Conservation (phyloP, 1,284 basidiomycete genomes). For the Malassezia sp. region DNA sequence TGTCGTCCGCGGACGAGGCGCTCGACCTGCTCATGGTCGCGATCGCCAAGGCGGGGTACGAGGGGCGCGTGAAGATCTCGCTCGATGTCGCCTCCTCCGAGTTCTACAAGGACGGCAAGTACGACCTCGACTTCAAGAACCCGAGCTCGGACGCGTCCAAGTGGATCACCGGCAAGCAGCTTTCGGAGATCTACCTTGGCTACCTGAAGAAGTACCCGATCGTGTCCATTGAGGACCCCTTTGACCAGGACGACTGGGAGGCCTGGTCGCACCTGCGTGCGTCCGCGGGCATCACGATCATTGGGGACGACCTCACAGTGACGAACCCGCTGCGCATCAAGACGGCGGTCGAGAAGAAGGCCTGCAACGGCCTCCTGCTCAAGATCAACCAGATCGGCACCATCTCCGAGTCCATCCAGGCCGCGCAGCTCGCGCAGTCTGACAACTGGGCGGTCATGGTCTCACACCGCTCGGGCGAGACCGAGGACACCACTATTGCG, state of each 20-base stretch:
- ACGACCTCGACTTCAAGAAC: constrained; percentile 99
- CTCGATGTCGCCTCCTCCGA: constrained; percentile 98
- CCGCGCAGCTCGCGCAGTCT: constrained; percentile 88
- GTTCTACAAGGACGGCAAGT: constrained; percentile 99
- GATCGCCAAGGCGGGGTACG: constrained; percentile 94
- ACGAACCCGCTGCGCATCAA: constrained; percentile 97
- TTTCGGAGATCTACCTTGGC: constrained; percentile 79
- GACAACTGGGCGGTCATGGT: constrained; percentile 99
- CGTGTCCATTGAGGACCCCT: constrained; percentile 90
- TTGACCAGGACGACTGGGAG: constrained; percentile 99
- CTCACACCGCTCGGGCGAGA: constrained; percentile 92
- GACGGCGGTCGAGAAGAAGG: constrained; percentile 98
- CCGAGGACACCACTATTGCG: constrained; percentile 62
- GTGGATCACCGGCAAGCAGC: constrained; percentile 84
- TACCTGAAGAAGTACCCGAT: constrained; percentile 47
- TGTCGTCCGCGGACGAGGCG: constrained; percentile 89
- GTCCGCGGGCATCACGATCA: constrained; percentile 57
- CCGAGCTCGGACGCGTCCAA: constrained; percentile 91
- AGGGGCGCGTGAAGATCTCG: constrained; percentile 96
- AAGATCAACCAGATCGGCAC: constrained; percentile 95
- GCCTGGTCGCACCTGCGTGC: constrained; percentile 81
- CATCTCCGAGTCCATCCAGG: constrained; percentile 95
- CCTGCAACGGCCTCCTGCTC: constrained; percentile 95
- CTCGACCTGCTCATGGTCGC: constrained; percentile 91
- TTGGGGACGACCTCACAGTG: constrained; percentile 95